Evolutionary conservation across 2,329 filamentous ascomycete species (phyloP), one percentile per base, ranked within the genome.

Genomic region (Clarireedia sp.): DNA sequence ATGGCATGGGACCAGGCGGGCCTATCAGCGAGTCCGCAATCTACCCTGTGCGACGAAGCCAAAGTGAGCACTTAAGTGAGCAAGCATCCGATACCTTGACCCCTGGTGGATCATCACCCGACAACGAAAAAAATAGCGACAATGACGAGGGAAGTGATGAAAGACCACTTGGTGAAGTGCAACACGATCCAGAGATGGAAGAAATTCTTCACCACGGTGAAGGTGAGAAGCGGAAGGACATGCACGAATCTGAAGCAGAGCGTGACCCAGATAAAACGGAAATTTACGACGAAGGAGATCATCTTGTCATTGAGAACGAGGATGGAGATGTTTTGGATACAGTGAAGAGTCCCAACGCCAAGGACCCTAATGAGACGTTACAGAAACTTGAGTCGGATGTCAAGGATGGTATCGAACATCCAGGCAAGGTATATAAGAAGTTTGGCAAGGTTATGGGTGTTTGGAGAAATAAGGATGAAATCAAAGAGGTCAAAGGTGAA

Each of bases 21-120:
- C 94, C 90, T 3, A 86, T 97, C 63, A 88, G 82, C 58, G 85
- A 95, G 66, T 96, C 92, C 37, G 94, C 94, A 23, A 96, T 97
- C 63, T 85, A 81, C 61, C 94, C 94, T 37, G 72, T 74, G 48
- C 71, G 60, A 47, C 56, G 64, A 48, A 63, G 59, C 51, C 62
- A 68, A 45, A 66, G 63, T 44, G 63, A 59, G 7, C 55, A 57
- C 47, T 38, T 58, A 2, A 64, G 57, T 45, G 64, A 65, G 60
- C 64, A 61, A 60, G 66, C 51, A 40, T 66, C 57, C 55, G 66
- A 62, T 55, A 68, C 65, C 19, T 55, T 68, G 41, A 69, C 63
- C 3, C 66, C 64, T 3, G 64, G 66, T 7, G 61, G 59, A 59
- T 46, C 63, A 48, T 66, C 64, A 33, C 62, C 61, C 44, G 51